Conservation (phyloP, 768 basidiomycete species). For the Boletales sp. region DNA sequence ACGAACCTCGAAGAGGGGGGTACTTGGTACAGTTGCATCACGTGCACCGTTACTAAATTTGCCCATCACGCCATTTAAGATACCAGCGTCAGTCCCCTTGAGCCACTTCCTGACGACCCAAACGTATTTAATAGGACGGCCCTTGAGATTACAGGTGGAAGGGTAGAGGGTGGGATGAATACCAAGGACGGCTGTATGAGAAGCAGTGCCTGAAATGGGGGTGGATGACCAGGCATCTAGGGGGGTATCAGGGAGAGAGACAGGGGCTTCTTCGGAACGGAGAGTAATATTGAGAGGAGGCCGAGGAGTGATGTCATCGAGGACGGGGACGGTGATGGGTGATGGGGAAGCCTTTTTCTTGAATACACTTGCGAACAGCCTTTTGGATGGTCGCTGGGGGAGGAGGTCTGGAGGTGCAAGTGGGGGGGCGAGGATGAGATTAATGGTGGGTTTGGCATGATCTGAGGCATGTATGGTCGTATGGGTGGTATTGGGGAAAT, state of each 20-base stretch:
- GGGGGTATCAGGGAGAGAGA: conserved; percentile 7
- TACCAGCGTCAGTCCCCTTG: conserved; percentile 49
- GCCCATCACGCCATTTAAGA: conserved; percentile 44
- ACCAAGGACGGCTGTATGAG: conserved; percentile 55
- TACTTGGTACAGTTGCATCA: conserved; percentile 12
- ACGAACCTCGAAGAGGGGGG: conserved; percentile 57
- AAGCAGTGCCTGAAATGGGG: conserved; percentile 12
- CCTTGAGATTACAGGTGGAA: conserved; percentile 34
- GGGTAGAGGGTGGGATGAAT: conserved; percentile 65
- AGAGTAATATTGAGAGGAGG: conserved; percentile 11
- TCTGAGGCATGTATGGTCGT: neutral
- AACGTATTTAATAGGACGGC: conserved; percentile 52
- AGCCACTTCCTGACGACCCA: conserved; percentile 79
- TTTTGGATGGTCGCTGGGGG: conserved; percentile 46
- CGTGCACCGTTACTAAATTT: conserved; percentile 31
- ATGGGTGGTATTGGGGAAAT: conserved; percentile 3
- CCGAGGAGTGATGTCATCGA: conserved; percentile 21
- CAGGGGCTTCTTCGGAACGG: conserved; percentile 16
- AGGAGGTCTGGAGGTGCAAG: conserved; percentile 11
- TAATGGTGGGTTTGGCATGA: conserved; percentile 9
- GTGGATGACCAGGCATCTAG: conserved; percentile 14
- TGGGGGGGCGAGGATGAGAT: conserved; percentile 14
- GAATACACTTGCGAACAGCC: conserved; percentile 69
- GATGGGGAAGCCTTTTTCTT: conserved; percentile 44
- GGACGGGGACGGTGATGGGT: conserved; percentile 24